Evolutionary conservation across 73 alveolate species (phyloP).

Genomic region (Durusdinium trenchii): DNA sequence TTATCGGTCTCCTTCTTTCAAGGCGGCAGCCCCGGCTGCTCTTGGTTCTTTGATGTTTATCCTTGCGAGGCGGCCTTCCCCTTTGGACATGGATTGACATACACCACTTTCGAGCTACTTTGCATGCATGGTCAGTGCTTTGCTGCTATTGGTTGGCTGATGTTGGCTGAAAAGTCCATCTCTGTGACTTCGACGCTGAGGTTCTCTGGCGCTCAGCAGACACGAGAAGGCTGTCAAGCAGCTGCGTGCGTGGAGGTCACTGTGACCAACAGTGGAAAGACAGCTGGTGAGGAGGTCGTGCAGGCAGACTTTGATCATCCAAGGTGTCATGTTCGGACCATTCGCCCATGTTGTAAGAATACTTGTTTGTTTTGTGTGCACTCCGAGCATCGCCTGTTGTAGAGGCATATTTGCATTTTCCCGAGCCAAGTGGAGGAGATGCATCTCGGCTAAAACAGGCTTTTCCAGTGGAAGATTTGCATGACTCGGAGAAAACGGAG

Average conservation of each 20-base stretch:
- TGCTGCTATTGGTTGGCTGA: neutral
- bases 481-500: neutral
- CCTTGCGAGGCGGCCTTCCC: conserved; percentile 51
- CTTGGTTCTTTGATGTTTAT: neutral
- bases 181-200: neutral
- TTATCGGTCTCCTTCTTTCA: conserved; percentile 39
- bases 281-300: conserved; percentile 68
- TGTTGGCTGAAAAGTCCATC: too few relatives aligned
- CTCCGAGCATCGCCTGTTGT: neutral
- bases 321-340: neutral
- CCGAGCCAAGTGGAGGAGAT: conserved; percentile 67
- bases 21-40: neutral
- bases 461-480: neutral
- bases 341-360: neutral
- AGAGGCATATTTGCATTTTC: conserved; percentile 81
- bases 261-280: conserved; percentile 44
- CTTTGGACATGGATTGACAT: conserved; percentile 66
- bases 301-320: conserved; percentile 21
- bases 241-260: conserved; percentile 49
- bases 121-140: neutral
- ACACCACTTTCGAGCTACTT: conserved; percentile 57
- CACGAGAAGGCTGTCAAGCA: neutral
- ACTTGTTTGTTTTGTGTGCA: neutral
- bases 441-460: neutral
- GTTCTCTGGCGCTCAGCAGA: conserved; percentile 55